Evolutionary conservation across 345 rosid species (phyloP), one percentile per base, ranked within the genome.

Genomic region (Sonneratia alba): DNA sequence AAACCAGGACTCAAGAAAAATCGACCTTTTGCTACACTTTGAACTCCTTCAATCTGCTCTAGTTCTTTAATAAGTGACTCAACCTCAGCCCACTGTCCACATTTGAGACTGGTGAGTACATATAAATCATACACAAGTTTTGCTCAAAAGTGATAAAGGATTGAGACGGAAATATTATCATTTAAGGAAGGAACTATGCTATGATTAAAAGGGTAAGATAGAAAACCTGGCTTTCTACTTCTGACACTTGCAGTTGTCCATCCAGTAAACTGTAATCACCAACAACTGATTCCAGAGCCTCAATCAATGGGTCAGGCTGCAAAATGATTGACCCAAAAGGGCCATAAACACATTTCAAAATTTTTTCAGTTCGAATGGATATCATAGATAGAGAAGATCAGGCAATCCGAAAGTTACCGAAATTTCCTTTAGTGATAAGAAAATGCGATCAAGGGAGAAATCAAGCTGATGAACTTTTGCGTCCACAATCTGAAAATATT

Each of bases 391-490:
- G 37, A 53, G 59, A 53, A 53, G 59, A 53, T 5, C 59, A 18
- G 22, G 8, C 22, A 53, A 53, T 53, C 22, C 3, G 59, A 48
- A 21, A 71, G 59, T 80, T 86, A 95, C 97, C 79, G 78, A 82
- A 32, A 88, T 90, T 81, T 90, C 97, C 82, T 87, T 92, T 73
- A 95, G 69, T 18, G 99, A 95, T 73, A 95, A 83, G 83, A 85
- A 92, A 76, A 95, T 87, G 65, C 97, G 97, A 61, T 88, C 90
- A 70, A 87, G 91, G 43, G 88, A 71, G 76, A 90, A 87, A 84
- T 95, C 96, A 75, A 95, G 81, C 77, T 88, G 96, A 73, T 90
- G 92, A 72, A 95, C 97, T 85, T 91, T 95, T 32, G 97, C 99
- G 79, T 95, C 97, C 80, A 89, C 87, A 57, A 84, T 86, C 99